phyloP scores from a whole-genome alignment of 179 eudicot genomes.

The Amaranthus tricolor region DNA sequence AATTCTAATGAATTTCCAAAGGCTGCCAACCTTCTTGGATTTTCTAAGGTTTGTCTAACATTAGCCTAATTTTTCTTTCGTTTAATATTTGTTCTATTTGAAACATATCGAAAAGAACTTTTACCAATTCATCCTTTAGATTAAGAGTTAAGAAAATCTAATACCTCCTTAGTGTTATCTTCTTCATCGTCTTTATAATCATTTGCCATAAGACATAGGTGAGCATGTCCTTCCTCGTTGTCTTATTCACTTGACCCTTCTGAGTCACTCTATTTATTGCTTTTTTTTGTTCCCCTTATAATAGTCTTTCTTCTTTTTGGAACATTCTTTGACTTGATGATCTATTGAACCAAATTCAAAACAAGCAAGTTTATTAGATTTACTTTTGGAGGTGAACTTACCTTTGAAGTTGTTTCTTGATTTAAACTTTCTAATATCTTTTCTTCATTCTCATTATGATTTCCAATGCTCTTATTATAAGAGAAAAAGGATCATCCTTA shows the following conservation, averaged over 20 bases:
- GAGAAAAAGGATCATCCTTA: neutral
- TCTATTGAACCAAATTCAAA: neutral
- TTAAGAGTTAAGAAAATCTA: no score
- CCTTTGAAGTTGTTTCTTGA: neutral
- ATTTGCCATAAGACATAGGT: neutral
- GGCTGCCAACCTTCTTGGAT: no score
- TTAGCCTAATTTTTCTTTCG: no score
- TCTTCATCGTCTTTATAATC: no score
- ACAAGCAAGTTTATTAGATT: no score
- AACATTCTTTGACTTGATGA: neutral
- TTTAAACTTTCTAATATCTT: neutral
- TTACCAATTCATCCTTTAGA: no score
- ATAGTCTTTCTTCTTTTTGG: neutral
- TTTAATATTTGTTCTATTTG: no score
- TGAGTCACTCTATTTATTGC: neutral
- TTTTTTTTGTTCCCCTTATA: neutral
- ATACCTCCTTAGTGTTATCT: no score
- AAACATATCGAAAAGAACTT: no score
- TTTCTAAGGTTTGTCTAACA: no score
- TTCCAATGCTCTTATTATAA: neutral
- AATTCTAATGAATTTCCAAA: no score
- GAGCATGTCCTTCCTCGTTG: neutral
- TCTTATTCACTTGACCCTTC: neutral
- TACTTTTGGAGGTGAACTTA: no score
- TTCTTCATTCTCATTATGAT: neutral